Percentiles rank a stretch among this genome's conserved stretches.
Conservation (phyloP, 352 stramenopile genomes). For the Plasmopara viticola region DNA sequence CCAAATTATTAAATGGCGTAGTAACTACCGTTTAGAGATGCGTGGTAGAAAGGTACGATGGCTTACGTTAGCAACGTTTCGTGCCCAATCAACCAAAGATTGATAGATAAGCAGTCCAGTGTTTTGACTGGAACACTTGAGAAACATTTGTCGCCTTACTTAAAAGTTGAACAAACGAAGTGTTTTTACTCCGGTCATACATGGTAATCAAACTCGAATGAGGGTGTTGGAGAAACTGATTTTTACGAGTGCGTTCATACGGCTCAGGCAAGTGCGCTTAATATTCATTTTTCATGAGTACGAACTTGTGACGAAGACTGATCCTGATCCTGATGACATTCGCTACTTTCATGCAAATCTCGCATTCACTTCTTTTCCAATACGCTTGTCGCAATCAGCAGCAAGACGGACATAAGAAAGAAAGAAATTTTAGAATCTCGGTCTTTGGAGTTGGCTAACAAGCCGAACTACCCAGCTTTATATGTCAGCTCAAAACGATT, state of each 20-base stretch:
- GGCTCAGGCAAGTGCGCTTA: not conserved
- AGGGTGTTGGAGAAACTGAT: too few species aligned
- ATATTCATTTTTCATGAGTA: not conserved
- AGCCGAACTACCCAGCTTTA: constrained; percentile 11
- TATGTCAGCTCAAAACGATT: constrained; percentile 13
- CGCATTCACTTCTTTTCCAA: constrained; percentile 33
- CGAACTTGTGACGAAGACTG: constrained; percentile 4
- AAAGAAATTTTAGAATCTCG: constrained; percentile 8
- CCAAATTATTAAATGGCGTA: constrained; percentile 5
- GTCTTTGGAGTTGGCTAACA: constrained; percentile 18
- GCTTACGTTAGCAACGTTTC: constrained; percentile 4
- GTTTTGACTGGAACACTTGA: too few species aligned
- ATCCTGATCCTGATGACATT: constrained; percentile 3
- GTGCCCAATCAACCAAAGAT: not conserved
- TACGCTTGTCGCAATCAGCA: constrained; percentile 17
- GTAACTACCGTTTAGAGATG: constrained; percentile 19
- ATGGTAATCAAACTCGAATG: too few species aligned
- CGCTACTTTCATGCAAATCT: constrained; percentile 3
- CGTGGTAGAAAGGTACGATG: constrained; percentile 9
- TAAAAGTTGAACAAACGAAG: too few species aligned
- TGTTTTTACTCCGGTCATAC: too few species aligned
- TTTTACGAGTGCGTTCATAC: too few species aligned
- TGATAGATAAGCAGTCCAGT: not conserved
- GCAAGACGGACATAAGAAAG: constrained; percentile 9
- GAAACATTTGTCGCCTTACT: too few species aligned